Conservation (phyloP, 148 eudicot genomes). For the Amaranthus palmeri region DNA sequence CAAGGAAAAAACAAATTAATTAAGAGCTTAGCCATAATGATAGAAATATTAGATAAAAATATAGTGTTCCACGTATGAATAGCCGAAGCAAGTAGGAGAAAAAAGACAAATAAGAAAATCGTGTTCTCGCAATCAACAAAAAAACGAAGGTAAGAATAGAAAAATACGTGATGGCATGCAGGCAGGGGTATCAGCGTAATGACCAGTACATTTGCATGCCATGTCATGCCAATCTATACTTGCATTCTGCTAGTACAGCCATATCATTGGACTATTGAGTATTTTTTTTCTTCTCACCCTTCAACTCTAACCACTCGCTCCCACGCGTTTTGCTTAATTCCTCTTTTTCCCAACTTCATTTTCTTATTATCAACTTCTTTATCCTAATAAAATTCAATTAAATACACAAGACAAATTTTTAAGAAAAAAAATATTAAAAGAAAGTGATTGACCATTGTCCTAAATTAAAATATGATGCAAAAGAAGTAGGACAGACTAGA, state of each 20-base stretch:
- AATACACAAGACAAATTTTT: no score
- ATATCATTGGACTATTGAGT: constrained; percentile 27
- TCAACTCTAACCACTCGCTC: background rate
- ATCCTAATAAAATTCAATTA: no score
- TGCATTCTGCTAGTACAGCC: background rate
- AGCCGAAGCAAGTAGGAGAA: background rate
- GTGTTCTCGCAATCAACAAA: background rate
- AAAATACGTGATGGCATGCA: constrained; percentile 14
- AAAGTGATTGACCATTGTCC: no score
- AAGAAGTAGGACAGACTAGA: no score
- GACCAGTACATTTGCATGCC: constrained; percentile 26
- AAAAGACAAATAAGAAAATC: background rate
- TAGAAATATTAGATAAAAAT: background rate
- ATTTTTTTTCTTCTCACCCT: constrained; percentile 9
- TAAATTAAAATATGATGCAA: no score
- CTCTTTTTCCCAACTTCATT: no score
- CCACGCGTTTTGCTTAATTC: constrained; percentile 1
- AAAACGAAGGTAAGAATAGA: background rate
- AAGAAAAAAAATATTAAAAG: no score
- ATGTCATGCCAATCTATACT: constrained; percentile 19
- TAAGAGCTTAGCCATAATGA: no score
- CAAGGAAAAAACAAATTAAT: no score
- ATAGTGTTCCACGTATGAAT: background rate
- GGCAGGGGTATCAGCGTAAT: background rate
- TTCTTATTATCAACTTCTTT: no score